Evolutionary conservation across 1,139 yeast genomes (phyloP), one percentile per base, ranked within the genome.

Genomic region (Suhomyces ambrosiae): DNA sequence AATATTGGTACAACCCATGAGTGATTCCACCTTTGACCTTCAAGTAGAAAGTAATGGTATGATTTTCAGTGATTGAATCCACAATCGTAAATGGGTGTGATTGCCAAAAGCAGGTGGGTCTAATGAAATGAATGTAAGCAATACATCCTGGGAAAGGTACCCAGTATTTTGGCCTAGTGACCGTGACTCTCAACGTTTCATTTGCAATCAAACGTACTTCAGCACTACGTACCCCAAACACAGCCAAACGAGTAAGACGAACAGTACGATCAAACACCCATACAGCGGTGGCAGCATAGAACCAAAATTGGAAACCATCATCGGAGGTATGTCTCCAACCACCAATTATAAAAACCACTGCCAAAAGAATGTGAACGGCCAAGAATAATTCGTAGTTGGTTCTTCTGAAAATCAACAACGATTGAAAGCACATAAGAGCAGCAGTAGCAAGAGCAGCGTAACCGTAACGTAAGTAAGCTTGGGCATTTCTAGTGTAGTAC

Each of bases 331-430:
- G 96, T 33, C 64, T 59, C 78, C 80, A 86, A 11, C 79, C 71
- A 19, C 81, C 81, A 45, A 71, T 71, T 23, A 84, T 52, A 50
- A 82, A 80, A 17, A 77, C 45, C 1, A 69, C 65, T 1, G 81
- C 90, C 34, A 86, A 54, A 2, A 76, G 33, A 28, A 85, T 70
- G 58, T 87, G 96, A 12, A 65, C 32, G 16, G 66, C 50, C 14
- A 84, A 54, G 58, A 88, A 88, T 8, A 76, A 28, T 52, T 87
- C 96, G 56, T 88, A 87, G 45, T 64, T 63, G 41, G 56, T 53
- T 33, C 71, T 74, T 57, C 95, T 74, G 47, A 86, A 56, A n/a
- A 60, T 48, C 38, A 73, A 70, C 46, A 63, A 56, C 2, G 86
- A 81, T 27, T 74, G 71, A 40, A 75, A 54, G 17, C 69, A 48